A percentile compares a stretch with the other conserved stretches of the same genome.
phyloP scores from a whole-genome alignment of 2,329 filamentous ascomycete genomes.

The Penicillium sp. region DNA sequence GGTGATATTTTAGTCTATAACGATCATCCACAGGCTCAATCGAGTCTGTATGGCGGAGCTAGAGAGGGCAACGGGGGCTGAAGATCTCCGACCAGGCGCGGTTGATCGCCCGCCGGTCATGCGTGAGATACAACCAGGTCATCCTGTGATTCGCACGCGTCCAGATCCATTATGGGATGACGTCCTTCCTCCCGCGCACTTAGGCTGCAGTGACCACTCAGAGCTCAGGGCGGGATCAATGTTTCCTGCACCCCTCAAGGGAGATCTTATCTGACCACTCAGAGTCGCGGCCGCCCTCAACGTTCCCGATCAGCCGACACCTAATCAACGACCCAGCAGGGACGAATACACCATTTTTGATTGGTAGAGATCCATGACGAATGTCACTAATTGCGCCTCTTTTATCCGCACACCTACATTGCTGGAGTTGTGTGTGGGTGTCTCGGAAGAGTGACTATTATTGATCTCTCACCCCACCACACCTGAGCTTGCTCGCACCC shows the following conservation, averaged over 20 bases:
- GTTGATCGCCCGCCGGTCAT: slow-evolving; percentile 23
- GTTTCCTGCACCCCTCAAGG: slow-evolving; percentile 1
- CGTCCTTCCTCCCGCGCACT: background rate
- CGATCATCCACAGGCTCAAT: slow-evolving; percentile 9
- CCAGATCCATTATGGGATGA: slow-evolving; percentile 5
- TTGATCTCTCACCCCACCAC: slow-evolving; percentile 5
- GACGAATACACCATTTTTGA: slow-evolving; percentile 6
- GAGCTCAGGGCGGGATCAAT: background rate
- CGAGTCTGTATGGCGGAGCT: slow-evolving; percentile 10
- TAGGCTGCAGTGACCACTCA: background rate
- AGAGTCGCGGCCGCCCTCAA: background rate
- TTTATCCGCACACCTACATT: background rate
- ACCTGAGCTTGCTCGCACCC: background rate
- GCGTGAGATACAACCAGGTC: slow-evolving; percentile 10
- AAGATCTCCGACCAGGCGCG: slow-evolving; percentile 15
- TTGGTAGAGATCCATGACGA: slow-evolving; percentile 15
- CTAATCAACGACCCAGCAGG: slow-evolving; percentile 19
- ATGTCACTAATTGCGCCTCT: slow-evolving; percentile 6
- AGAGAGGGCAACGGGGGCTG: slow-evolving; percentile 5
- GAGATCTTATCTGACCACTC: slow-evolving; percentile 7
- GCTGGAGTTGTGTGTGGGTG: slow-evolving; percentile 8
- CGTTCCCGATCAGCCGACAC: slow-evolving; percentile 24
- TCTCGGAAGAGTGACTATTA: slow-evolving; percentile 15
- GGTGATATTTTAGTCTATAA: background rate
- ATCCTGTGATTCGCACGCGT: slow-evolving; percentile 23